Conservation (phyloP, 805 yeast genomes). For the Pachysolen tannophilus region DNA sequence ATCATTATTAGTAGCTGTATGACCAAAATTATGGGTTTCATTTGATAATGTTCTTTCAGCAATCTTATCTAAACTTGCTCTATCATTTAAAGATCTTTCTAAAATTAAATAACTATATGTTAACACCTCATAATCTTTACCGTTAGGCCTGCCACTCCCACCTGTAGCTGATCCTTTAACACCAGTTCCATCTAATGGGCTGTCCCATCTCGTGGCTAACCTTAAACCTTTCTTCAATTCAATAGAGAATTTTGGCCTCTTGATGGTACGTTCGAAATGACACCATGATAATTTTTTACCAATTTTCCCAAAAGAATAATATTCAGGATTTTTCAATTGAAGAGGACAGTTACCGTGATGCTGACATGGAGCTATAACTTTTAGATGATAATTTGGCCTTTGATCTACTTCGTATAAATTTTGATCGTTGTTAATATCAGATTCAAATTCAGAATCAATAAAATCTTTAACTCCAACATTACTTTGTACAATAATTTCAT, state of each 20-base stretch:
- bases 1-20: constrained; percentile 16
- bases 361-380: constrained; percentile 81
- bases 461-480: constrained; percentile 11
- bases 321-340: constrained; percentile 68
- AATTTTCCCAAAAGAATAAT: constrained; percentile 41
- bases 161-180: constrained; percentile 34
- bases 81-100: constrained; percentile 45
- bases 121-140: constrained; percentile 63
- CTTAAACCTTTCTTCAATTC: constrained; percentile 80
- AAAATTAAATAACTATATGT: constrained; percentile 69
- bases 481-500: constrained; percentile 21
- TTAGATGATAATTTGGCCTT: constrained; percentile 40
- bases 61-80: constrained; percentile 29
- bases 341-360: constrained; percentile 85
- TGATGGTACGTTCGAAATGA: constrained; percentile 59
- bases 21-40: constrained; percentile 17
- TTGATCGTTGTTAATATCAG: constrained; percentile 15
- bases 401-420: constrained; percentile 7
- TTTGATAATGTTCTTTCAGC: constrained; percentile 27
- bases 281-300: constrained; percentile 69
- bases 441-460: not conserved
- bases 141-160: constrained; percentile 76
- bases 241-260: constrained; percentile 70
- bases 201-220: constrained; percentile 66
- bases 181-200: constrained; percentile 49